phyloP scores from a whole-genome alignment of 2,329 filamentous ascomycete species.

The Thelonectria blattea region DNA sequence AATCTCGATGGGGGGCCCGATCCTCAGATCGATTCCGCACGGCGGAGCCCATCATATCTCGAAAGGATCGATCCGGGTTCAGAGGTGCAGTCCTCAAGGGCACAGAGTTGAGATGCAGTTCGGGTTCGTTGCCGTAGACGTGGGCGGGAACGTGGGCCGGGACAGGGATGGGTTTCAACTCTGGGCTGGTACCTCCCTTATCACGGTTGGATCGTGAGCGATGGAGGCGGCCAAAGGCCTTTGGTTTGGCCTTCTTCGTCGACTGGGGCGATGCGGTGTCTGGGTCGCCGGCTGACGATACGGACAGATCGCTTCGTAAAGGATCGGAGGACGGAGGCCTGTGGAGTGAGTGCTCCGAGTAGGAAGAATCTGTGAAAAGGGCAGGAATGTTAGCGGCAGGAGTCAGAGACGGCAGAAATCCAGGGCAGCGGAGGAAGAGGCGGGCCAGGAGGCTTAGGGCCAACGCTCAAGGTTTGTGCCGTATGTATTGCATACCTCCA shows the following conservation, averaged over 20 bases:
- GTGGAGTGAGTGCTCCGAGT: constrained; percentile 43
- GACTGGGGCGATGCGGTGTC: constrained; percentile 46
- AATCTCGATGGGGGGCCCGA: constrained; percentile 57
- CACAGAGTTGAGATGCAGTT: constrained; percentile 39
- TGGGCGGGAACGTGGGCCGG: constrained; percentile 21
- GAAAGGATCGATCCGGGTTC: constrained; percentile 69
- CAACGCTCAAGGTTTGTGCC: constrained; percentile 22
- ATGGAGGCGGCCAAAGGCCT: constrained; percentile 59
- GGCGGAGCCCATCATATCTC: constrained; percentile 70
- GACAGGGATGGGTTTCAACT: constrained; percentile 40
- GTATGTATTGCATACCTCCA: constrained; percentile 43
- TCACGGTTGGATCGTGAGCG: constrained; percentile 60
- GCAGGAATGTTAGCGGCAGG: constrained; percentile 31
- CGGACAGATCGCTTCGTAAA: constrained; percentile 59
- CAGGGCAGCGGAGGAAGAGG: constrained; percentile 15
- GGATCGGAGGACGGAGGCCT: constrained; percentile 50
- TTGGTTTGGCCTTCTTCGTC: constrained; percentile 58
- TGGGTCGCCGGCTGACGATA: constrained; percentile 56
- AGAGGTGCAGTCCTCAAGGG: constrained; percentile 67
- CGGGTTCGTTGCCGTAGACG: constrained; percentile 33
- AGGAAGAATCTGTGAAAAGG: constrained; percentile 34
- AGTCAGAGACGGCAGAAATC: constrained; percentile 2
- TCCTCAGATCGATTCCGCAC: constrained; percentile 77
- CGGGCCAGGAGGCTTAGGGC: constrained; percentile 28
- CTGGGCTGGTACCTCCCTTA: constrained; percentile 52